Evolutionary conservation across 306 rosid genomes (phyloP).

Genomic region (Vicia faba): DNA sequence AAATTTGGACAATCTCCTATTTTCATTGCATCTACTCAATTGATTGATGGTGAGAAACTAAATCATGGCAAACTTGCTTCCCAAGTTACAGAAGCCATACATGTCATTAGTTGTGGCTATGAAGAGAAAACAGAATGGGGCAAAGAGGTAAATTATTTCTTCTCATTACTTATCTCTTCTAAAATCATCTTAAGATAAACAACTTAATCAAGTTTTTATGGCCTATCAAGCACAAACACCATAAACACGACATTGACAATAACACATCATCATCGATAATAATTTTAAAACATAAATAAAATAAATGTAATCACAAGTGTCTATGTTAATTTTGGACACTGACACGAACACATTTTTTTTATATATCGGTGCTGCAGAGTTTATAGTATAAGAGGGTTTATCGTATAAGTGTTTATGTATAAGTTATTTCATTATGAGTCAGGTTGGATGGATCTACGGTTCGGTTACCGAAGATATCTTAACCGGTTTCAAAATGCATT

Average conservation of each 20-base stretch:
- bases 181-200: not conserved
- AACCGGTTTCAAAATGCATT: slow-evolving; percentile 82
- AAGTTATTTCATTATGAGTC: not conserved
- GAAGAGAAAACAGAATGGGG: slow-evolving; percentile 90
- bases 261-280: too few relatives aligned
- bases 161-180: not conserved
- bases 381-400: too few relatives aligned
- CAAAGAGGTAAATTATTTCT: slow-evolving; percentile 58
- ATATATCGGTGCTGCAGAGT: too few relatives aligned
- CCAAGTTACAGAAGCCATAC: slow-evolving; percentile 71
- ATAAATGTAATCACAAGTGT: too few relatives aligned
- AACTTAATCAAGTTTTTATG: too few relatives aligned
- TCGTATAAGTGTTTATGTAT: too few relatives aligned
- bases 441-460: slow-evolving; percentile 90
- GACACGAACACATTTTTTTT: too few relatives aligned
- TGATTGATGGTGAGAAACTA: slow-evolving; percentile 52
- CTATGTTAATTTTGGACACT: too few relatives aligned
- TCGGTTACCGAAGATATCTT: slow-evolving; percentile 67
- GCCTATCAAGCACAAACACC: too few relatives aligned
- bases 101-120: slow-evolving; percentile 73
- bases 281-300: too few relatives aligned
- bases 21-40: slow-evolving; percentile 58
- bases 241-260: too few relatives aligned
- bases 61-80: slow-evolving; percentile 51
- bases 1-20: slow-evolving; percentile 74